These are phyloP conservation scores for Solanum pimpinellifolium DNA, from an alignment of 257 asterid species.

Conservation along the genomic window DNA sequence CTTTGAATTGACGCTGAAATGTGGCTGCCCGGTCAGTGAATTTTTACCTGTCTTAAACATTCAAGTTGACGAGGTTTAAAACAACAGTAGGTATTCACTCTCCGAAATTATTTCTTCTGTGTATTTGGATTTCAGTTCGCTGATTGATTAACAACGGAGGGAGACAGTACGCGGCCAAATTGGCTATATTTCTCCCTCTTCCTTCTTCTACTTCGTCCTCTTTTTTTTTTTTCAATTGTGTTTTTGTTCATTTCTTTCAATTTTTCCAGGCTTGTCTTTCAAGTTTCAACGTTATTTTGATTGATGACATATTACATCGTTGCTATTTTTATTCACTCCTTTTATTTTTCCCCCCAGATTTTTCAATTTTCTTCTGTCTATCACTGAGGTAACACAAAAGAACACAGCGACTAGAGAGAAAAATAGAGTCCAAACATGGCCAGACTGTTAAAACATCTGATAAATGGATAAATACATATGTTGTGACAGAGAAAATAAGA, in stretches of 20 bases:
- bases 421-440: not conserved
- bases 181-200: not conserved
- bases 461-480: not conserved
- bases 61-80: not conserved
- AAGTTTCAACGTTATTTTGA: not conserved
- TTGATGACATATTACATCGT: not conserved
- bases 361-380: not conserved
- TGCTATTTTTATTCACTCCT: not conserved
- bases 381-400: not conserved
- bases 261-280: not conserved
- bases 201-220: not conserved
- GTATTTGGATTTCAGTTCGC: not conserved
- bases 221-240: not conserved
- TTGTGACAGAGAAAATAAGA: not conserved
- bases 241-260: not conserved
- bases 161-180: not conserved
- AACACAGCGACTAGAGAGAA: not conserved
- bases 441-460: not conserved
- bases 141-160: not conserved
- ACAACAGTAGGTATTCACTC: not conserved
- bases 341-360: not conserved
- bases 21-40: not conserved
- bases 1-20: not conserved
- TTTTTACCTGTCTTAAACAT: not conserved
- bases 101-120: not conserved